Evolutionary conservation across 2,329 filamentous ascomycete species (phyloP), one percentile per base, ranked within the genome.

Genomic region (Monilinia polystroma): DNA sequence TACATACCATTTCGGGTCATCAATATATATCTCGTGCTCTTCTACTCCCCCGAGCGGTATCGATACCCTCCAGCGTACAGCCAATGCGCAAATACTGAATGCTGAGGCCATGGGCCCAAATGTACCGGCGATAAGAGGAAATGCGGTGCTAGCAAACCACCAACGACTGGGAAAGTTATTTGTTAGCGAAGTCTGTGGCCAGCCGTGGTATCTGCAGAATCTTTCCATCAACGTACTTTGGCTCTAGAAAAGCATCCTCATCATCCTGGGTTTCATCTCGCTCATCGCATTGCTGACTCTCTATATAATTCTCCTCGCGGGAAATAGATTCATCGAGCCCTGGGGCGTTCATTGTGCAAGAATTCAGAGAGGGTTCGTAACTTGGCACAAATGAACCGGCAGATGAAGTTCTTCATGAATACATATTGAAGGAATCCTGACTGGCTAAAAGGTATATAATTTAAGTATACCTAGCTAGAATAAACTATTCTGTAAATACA

Each of bases 71-170:
- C 93, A 97, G 29, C 86, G 86, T 38, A 87, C 88, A 1, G 92
- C 91, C n/a, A 97, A 82, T 10, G 93, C 91, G 69, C 90, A 92
- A 67, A 97, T 92, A 67, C 90, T 94, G 78, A 95, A 90, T 41
- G 95, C 88, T 67, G 93, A 96, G 3, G 93, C 93, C 12, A 96
- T 85, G 0, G 93, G 93, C 0, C 92, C 92, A 2, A 95, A 84
- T 0, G 93, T 92, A 45, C 92, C 93, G 2, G 93, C 92, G 14
- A 95, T 84, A 75, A 97, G 86, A 43, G 90, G 91, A 70, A 93
- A 88, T 12, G 84, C 85, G 1, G 86, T 85, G 3, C 85, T 86
- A 35, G 85, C 82, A 73, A 88, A 83, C 85, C 85, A 89, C 85
- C 85, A 88, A 51, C 73, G 68, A 67, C 72, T 73, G 32, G 32